Evolutionary conservation across 2,329 filamentous ascomycete genomes (phyloP).

Genomic region (Colletotrichum sp.): DNA sequence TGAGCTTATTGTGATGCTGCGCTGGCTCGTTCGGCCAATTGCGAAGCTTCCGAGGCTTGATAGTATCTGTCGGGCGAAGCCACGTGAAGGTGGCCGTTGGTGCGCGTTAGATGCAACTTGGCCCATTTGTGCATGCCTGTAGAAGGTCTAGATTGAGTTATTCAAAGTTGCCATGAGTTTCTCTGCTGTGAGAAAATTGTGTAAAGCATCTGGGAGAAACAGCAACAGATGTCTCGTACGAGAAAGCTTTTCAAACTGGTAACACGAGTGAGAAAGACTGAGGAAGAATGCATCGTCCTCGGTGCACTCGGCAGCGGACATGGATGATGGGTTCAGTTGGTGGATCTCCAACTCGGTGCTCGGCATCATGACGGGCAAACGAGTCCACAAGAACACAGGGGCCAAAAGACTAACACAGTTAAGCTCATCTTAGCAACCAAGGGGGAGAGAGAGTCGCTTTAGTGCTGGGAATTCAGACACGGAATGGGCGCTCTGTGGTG

Average conservation of each 20-base stretch:
- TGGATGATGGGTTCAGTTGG: background rate
- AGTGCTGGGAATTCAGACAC: background rate
- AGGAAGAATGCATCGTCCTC: background rate
- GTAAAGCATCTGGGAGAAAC: fast-evolving
- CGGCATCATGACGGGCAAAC: background rate
- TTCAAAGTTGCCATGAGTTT: fast-evolving
- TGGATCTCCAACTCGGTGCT: background rate
- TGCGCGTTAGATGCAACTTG: background rate
- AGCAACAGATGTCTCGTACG: fast-evolving
- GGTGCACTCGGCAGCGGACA: background rate
- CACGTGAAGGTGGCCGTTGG: background rate
- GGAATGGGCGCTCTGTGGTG: background rate
- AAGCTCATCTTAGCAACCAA: background rate
- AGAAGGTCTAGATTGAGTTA: background rate
- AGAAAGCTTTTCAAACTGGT: background rate
- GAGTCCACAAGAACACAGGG: background rate
- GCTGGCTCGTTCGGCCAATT: background rate
- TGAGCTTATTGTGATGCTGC: background rate
- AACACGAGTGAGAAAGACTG: background rate
- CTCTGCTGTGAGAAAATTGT: background rate
- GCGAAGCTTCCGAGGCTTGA: background rate
- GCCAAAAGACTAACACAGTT: background rate
- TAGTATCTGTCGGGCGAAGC: background rate
- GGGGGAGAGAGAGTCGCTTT: fast-evolving
- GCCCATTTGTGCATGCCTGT: background rate